These are phyloP conservation scores for Arthroderma uncinatum DNA, from an alignment of 2,329 filamentous ascomycete species.

Conservation along the genomic window DNA sequence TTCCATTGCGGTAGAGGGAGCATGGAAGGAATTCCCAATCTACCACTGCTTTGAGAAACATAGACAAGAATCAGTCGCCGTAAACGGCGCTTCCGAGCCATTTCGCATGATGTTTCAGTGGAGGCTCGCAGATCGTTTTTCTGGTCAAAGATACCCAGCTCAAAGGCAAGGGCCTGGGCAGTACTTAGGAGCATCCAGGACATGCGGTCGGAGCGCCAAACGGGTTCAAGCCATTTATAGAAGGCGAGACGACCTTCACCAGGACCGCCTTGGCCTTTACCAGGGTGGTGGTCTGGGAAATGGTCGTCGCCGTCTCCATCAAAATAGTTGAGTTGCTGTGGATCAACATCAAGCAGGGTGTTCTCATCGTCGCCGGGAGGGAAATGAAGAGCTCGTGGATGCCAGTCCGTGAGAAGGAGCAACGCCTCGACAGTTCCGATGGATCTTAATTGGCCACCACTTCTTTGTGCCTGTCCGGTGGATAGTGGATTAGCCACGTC, in stretches of 20 bases:
- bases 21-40: conserved; percentile 89
- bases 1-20: conserved; percentile 49
- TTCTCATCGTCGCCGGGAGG: conserved; percentile 60
- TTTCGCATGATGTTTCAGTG: conserved; percentile 44
- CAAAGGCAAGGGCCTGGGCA: conserved; percentile 78
- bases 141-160: conserved; percentile 89
- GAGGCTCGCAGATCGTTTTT: conserved; percentile 59
- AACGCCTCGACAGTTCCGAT: conserved; percentile 89
- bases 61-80: conserved; percentile 83
- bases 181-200: conserved; percentile 96
- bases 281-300: conserved; percentile 24
- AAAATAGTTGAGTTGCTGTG: conserved; percentile 56
- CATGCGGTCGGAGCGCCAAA: conserved; percentile 89
- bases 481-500: conserved; percentile 8
- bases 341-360: conserved; percentile 55
- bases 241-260: conserved; percentile 68
- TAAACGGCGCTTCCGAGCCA: conserved; percentile 71
- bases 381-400: conserved; percentile 87
- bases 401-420: conserved; percentile 93
- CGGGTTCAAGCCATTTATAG: conserved; percentile 92
- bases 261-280: conserved; percentile 44
- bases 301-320: conserved; percentile 37
- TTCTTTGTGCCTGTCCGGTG: conserved; percentile 18
- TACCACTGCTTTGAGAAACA: conserved; percentile 82
- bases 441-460: conserved; percentile 66